Evolutionary conservation across 179 eudicot genomes (phyloP), one percentile per base, ranked within the genome.

Genomic region (Beta corolliflora): DNA sequence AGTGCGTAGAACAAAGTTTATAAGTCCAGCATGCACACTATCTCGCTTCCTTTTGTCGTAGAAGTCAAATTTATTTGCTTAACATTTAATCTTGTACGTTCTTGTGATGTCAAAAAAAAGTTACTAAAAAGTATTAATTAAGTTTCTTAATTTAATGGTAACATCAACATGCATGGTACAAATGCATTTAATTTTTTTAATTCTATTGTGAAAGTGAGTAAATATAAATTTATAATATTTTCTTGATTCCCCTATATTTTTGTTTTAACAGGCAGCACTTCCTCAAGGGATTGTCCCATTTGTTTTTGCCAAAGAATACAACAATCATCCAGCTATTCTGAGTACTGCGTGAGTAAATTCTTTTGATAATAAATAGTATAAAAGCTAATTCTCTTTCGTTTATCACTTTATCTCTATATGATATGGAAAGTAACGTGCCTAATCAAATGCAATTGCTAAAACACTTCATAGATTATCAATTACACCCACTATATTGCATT

Each of bases 201-300:
- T 55, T 14, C 29, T 18, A 1, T 71, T 15, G 21, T 23, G 36
- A 31, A 29, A 66, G 19, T 14, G 5, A 6, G 1, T 31, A 56
- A 5, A 54, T 36, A 36, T 36, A 36, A 25, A 36, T 36, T 78
- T 21, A 0, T 71, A 12, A 4, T 7, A 8, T 55, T 18, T 13
- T 18, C 3, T 14, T 73, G 48, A 1, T 54, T 56, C 41, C 41
- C 41, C 60, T 23, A 45, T 50, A 31, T 31, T 41, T 63, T 14
- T 3, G 5, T 1, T 66, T 41, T 0, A 3, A 73, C 21, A 87
- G 90, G 90, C 90, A 13, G 85, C 90, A 13, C 88, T 88, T 77
- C 90, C 90, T 41, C 90, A 85, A 81, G 90, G 90, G 67, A 88
- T 88, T 59, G 90, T 88, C 45, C 89, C 89, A 7, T 87, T 87